Percentiles rank a stretch among this genome's conserved stretches.
phyloP scores from a whole-genome alignment of 768 basidiomycete genomes.

The Harrya chromipes region DNA sequence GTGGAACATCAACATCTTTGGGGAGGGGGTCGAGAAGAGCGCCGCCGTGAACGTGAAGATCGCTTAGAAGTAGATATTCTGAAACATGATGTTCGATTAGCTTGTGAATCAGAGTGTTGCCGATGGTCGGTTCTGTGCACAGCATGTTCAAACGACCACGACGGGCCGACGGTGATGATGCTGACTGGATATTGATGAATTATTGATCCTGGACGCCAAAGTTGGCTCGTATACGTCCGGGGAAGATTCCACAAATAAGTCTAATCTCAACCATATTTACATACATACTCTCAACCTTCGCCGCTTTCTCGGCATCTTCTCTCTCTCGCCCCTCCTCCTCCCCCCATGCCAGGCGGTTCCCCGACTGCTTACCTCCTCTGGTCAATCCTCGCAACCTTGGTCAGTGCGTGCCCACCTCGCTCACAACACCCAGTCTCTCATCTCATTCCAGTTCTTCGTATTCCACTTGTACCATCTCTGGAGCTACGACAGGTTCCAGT shows the following conservation, averaged over 20 bases:
- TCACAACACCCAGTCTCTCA: conserved; percentile 1
- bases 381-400: conserved; percentile 65
- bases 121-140: too few relatives aligned
- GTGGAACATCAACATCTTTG: conserved; percentile 76
- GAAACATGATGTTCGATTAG: too few relatives aligned
- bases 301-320: not conserved
- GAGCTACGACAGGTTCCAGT: conserved; percentile 74
- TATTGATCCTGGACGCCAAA: not conserved
- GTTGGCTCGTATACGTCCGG: conserved; percentile 5
- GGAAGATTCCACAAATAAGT: conserved; percentile 16
- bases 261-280: conserved; percentile 11
- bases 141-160: too few relatives aligned
- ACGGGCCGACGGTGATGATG: too few relatives aligned
- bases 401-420: conserved; percentile 34
- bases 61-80: conserved; percentile 12
- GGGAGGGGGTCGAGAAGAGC: conserved; percentile 52
- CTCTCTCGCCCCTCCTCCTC: not conserved
- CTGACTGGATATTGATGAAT: not conserved
- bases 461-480: conserved; percentile 77
- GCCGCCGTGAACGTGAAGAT: conserved; percentile 34
- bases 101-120: too few relatives aligned
- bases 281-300: too few relatives aligned
- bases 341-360: conserved; percentile 68
- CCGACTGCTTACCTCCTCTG: conserved; percentile 74
- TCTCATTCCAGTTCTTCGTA: conserved; percentile 49